Evolutionary conservation across 305 asterid species (phyloP).

Genomic region (Fraxinus angustifolia): DNA sequence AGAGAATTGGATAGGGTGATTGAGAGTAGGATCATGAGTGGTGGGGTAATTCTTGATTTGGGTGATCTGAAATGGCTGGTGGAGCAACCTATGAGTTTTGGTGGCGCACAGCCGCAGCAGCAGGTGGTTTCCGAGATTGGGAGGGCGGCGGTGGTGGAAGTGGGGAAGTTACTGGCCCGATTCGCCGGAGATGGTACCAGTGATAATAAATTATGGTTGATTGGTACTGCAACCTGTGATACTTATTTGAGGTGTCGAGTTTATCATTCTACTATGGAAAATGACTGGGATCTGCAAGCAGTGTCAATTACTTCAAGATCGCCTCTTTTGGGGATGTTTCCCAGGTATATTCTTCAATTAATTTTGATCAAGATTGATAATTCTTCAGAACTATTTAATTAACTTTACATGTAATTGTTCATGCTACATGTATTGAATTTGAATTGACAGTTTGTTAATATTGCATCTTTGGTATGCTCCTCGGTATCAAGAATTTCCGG

Average conservation of each 20-base stretch:
- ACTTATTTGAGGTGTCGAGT: constrained; percentile 91
- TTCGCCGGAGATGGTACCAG: constrained; percentile 31
- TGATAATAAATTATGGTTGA: constrained; percentile 55
- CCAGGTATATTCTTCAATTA: constrained; percentile 48
- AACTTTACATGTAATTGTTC: background rate
- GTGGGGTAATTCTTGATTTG: constrained; percentile 75
- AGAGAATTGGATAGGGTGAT: constrained; percentile 52
- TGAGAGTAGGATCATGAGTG: constrained; percentile 39
- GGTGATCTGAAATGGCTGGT: constrained; percentile 96
- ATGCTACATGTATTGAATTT: background rate
- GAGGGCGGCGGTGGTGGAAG: constrained; percentile 54
- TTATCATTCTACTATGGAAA: constrained; percentile 86
- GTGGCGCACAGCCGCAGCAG: constrained; percentile 31
- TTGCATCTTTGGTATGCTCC: constrained; percentile 18
- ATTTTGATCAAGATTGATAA: background rate
- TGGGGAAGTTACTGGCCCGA: constrained; percentile 45
- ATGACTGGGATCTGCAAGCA: constrained; percentile 92
- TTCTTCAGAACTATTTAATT: background rate
- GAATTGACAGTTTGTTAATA: constrained; percentile 11
- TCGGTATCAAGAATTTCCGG: background rate
- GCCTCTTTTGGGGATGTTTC: constrained; percentile 64
- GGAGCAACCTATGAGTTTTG: constrained; percentile 50
- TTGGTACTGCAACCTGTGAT: constrained; percentile 90
- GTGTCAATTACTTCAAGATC: constrained; percentile 75
- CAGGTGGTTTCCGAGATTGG: constrained; percentile 54